Conservation (phyloP, 1,284 basidiomycete species). For the Xerocomus tenax region DNA sequence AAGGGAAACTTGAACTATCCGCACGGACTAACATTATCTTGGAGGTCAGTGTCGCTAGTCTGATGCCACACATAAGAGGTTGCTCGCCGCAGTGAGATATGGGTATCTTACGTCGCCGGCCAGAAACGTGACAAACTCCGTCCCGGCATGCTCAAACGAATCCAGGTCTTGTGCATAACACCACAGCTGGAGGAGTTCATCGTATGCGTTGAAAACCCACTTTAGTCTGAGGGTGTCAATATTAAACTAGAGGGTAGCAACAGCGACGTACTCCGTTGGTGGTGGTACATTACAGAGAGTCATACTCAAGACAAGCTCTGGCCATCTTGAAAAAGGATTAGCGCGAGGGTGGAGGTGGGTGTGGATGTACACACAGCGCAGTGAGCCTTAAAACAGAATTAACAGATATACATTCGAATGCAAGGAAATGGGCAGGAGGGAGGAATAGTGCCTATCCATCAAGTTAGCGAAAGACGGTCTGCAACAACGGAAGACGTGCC, state of each 20-base stretch:
- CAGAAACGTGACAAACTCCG: conserved; percentile 48
- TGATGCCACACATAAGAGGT: conserved; percentile 25
- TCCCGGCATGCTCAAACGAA: conserved; percentile 55
- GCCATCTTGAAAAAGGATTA: conserved; percentile 45
- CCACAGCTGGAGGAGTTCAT: conserved; percentile 57
- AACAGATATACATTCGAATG: conserved; percentile 49
- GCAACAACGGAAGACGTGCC: conserved; percentile 33
- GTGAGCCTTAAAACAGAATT: conserved; percentile 53
- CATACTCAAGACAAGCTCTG: conserved; percentile 60
- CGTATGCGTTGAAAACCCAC: conserved; percentile 50
- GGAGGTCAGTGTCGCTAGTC: conserved; percentile 47
- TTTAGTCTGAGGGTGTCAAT: conserved; percentile 38
- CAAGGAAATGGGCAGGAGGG: conserved; percentile 61
- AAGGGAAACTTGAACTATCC: not conserved
- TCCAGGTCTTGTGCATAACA: conserved; percentile 60
- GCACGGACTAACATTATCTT: conserved; percentile 40
- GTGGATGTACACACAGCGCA: conserved; percentile 40
- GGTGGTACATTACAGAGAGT: conserved; percentile 62
- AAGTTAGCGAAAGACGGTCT: not conserved
- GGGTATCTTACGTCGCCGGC: conserved; percentile 39
- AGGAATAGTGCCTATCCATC: conserved; percentile 45
- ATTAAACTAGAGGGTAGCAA: not conserved
- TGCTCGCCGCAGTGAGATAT: not conserved
- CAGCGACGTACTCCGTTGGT: conserved; percentile 50
- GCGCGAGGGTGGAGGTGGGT: not conserved